Evolutionary conservation across 2,329 filamentous ascomycete genomes (phyloP), one percentile per base, ranked within the genome.

Genomic region (Dactylellina drechsleri): DNA sequence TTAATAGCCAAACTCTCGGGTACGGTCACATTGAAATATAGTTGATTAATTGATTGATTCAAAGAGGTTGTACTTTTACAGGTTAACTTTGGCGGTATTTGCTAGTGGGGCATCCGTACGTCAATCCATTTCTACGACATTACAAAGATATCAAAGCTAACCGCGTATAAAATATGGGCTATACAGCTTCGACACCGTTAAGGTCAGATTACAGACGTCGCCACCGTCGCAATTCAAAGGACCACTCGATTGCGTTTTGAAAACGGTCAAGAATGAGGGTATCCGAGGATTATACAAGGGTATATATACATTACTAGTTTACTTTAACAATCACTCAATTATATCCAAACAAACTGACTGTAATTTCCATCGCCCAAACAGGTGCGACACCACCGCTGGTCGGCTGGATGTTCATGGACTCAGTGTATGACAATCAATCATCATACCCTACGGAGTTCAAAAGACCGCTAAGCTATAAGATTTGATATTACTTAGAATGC

Each of bases 371-470:
- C 10, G 13, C 16, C 43, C 16, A 31, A 23, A 66, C 47, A 76
- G 72, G 94, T 79, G 93, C 93, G 10, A 92, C 91, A 28, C 94
- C 94, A 66, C 95, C 95, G 61, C 85, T 98, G 57, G 88, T 97
- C 60, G 95, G 95, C 79, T 98, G 95, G 95, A 97, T 98, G 91
- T 92, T 96, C 80, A 98, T 98, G 94, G 95, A 99, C 84, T 89
- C 86, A 65, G 82, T 90, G 84, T 86, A 82, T 77, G 83, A 41
- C 31, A 43, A 20, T 5, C 40, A 49, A 64, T 49, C 45, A 36
- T n/a, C 50, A 52, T 28, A 66, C 12, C 18, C 20, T 41, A 41
- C 12, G 0, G 12, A 12, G 31, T 36, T 36, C 31, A 8, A 4
- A 41, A 26, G n/a, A n/a, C 20, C 20, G 15, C 47, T 45, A 45